phyloP scores from a whole-genome alignment of 345 rosid genomes.

The Lepidium sativum region DNA sequence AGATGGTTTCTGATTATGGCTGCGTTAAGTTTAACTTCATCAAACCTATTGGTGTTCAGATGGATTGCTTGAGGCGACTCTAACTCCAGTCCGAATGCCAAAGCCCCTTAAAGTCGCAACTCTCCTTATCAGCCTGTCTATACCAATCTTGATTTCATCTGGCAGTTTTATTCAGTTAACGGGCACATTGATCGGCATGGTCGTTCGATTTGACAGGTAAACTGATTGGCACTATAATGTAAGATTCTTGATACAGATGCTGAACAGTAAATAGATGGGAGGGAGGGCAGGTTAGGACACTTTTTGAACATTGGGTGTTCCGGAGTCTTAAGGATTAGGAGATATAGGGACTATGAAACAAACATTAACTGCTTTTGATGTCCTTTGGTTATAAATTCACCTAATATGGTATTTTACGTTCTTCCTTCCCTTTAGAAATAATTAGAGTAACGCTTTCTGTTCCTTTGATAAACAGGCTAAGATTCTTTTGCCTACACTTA shows the following conservation, averaged over 20 bases:
- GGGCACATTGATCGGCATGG: constrained; percentile 45
- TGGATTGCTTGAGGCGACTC: constrained; percentile 91
- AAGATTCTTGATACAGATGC: constrained; percentile 2
- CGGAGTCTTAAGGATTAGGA: neutral
- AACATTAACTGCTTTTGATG: neutral
- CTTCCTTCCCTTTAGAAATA: neutral
- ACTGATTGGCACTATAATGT: neutral
- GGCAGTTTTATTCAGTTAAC: constrained; percentile 56
- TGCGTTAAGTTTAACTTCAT: neutral
- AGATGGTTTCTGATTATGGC: neutral
- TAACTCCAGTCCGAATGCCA: constrained; percentile 71
- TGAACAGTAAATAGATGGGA: neutral
- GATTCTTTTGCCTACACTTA: neutral
- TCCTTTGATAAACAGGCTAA: neutral
- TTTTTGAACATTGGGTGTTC: neutral
- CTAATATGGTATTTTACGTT: neutral
- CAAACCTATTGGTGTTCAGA: constrained; percentile 38
- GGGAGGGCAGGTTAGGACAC: neutral
- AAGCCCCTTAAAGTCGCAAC: constrained; percentile 94
- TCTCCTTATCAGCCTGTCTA: constrained; percentile 54
- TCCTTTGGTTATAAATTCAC: neutral
- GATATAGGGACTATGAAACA: neutral
- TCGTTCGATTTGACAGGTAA: constrained; percentile 79
- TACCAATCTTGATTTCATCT: constrained; percentile 65
- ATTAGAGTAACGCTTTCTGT: neutral